Base-by-base conservation (phyloP, 2,329 filamentous ascomycete species). In the Trichophyton benhamiae region DNA sequence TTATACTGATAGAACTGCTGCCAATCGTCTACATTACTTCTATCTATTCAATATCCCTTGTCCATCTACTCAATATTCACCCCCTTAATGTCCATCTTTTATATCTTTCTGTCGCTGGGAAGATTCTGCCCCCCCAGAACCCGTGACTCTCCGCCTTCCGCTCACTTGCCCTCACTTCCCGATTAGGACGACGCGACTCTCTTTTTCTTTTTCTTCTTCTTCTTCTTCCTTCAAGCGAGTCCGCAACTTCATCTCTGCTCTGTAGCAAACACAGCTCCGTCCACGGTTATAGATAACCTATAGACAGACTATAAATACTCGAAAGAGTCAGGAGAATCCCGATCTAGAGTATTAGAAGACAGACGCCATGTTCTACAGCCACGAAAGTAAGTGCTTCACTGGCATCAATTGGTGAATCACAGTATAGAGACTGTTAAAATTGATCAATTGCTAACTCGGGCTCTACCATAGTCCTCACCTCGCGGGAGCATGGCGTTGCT, bases 401-500 rank as follows among this genome's bases (percentile, higher is more conserved):
- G 4, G 30, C 8, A 17, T 42, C 4, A 41, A 20, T 57, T 13
- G 8, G 25, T 9, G 13, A 52, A 8, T 8, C 13, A 4, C 27
- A 11, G 3, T 15, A 3, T 25, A 25, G 9, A 52, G 11, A 20
- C n/a, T 4, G 11, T 5, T 9, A 2, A 7, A n/a, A 20, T n/a
- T n/a, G 8, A 13, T 38, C 52, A 55, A 17, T n/a, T 61, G 62
- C 27, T 49, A 38, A 1, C 57, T 9, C 55, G 27, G 41, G 3
- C 22, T 22, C 44, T 15, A 13, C 44, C 4, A 7, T 63, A 85
- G 83, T 99, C 63, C 83, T 99, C 61, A 94, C 86, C 2, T 92
- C 83, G 64, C 85, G 85, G 70, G 87, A 94, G 72, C 88, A 96
- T 82, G 94, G 94, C 61, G 88, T 99, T 62, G 88, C 92, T 13